These are phyloP conservation scores for Xylaria sp. DNA, from an alignment of 2,329 filamentous ascomycete species.

Conservation along the genomic window DNA sequence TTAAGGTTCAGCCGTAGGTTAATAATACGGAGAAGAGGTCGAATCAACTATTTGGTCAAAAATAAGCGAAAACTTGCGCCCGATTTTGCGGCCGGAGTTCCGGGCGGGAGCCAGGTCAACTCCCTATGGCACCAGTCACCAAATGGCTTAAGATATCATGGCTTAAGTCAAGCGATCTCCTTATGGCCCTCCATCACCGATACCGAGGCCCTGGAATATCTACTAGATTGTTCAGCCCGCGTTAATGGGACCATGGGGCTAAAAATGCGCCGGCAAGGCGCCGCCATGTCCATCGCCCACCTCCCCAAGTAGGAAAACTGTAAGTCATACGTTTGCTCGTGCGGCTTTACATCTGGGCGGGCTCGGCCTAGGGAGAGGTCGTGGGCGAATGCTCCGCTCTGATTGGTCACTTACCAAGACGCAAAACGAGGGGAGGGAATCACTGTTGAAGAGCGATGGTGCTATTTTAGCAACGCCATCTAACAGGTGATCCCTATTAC, in stretches of 20 bases:
- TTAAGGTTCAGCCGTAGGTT: background rate
- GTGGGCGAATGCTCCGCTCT: constrained; percentile 15
- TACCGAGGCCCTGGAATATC: background rate
- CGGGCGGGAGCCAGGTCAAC: too few species aligned
- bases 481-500: background rate
- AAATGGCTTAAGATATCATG: background rate
- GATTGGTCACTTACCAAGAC: constrained; percentile 13
- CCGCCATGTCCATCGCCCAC: background rate
- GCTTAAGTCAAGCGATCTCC: background rate
- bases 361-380: constrained; percentile 11
- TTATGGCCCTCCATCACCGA: background rate
- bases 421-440: constrained; percentile 6
- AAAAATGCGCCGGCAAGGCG: background rate
- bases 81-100: too few species aligned
- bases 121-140: background rate
- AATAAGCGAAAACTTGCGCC: background rate
- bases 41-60: background rate
- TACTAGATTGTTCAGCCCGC: background rate
- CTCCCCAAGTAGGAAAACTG: constrained; percentile 11
- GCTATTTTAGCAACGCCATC: constrained; percentile 9
- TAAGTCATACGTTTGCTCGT: constrained; percentile 2
- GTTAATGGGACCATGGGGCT: background rate
- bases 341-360: constrained; percentile 1
- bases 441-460: constrained; percentile 5
- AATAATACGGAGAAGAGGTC: background rate